Conservation (phyloP, 73 alveolate species). For the Tetrahymena elliotti region DNA sequence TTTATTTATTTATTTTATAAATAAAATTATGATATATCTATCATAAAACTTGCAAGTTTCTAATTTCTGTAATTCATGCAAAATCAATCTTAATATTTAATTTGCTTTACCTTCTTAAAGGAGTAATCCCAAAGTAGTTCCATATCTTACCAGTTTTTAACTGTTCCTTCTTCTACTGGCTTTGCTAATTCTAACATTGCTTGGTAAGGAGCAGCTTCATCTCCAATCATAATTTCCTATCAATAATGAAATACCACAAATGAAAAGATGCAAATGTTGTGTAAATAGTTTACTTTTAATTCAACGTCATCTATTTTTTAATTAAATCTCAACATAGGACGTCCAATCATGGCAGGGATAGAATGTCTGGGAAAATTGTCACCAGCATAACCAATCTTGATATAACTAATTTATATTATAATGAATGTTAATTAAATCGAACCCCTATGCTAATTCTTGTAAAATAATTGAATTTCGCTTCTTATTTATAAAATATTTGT, state of each 20-base stretch:
- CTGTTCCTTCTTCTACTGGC: conserved; percentile 91
- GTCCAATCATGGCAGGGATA: conserved; percentile 86
- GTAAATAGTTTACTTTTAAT: conserved; percentile 41
- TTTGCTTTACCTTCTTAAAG: conserved; percentile 42
- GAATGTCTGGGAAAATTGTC: conserved; percentile 72
- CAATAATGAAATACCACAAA: no score
- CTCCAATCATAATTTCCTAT: conserved; percentile 86
- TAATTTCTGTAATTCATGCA: no score
- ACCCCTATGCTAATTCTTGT: background rate
- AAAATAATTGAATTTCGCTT: background rate
- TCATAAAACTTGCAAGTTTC: no score
- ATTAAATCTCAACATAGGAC: conserved; percentile 77
- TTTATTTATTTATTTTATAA: no score
- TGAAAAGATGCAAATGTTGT: no score
- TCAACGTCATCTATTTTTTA: conserved; percentile 73
- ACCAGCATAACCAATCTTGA: conserved; percentile 87
- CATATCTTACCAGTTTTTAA: conserved; percentile 89
- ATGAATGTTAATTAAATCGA: background rate
- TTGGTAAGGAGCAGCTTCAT: conserved; percentile 80
- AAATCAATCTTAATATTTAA: background rate
- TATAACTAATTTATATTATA: conserved; percentile 42
- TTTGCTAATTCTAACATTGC: conserved; percentile 75
- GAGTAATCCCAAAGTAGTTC: conserved; percentile 83
- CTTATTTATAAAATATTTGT: background rate
- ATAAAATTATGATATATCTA: no score